Percentiles rank a stretch among this genome's conserved stretches.
These are phyloP conservation scores for Penicillium brasilianum DNA, from an alignment of 2,329 filamentous ascomycete species.

Conservation along the genomic window DNA sequence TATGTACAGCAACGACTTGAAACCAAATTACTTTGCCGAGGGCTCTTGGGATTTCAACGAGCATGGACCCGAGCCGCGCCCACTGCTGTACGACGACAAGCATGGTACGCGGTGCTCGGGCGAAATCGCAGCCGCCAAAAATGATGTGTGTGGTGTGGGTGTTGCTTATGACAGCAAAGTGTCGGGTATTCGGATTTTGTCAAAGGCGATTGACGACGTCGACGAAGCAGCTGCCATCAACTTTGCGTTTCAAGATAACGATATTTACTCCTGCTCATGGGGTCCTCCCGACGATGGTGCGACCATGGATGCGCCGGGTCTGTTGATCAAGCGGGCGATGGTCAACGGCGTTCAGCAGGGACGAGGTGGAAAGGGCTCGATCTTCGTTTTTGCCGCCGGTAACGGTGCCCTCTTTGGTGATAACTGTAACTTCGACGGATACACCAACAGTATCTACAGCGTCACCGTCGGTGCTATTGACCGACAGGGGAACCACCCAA, in stretches of 20 bases:
- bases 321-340: constrained; percentile 88
- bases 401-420: constrained; percentile 87
- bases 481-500: constrained; percentile 82
- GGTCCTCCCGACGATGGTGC: constrained; percentile 90
- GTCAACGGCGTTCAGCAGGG: constrained; percentile 90
- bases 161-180: constrained; percentile 92
- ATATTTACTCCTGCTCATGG: constrained; percentile 99
- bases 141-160: constrained; percentile 92
- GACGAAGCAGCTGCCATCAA: constrained; percentile 94
- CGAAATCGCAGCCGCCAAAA: constrained; percentile 89
- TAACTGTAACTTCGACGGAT: constrained; percentile 99
- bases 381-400: constrained; percentile 96
- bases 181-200: constrained; percentile 89
- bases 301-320: constrained; percentile 91
- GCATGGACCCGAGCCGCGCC: constrained; percentile 74
- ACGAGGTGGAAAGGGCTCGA: constrained; percentile 79
- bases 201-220: constrained; percentile 84
- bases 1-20: constrained; percentile 91
- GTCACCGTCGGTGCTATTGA: constrained; percentile 96
- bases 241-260: constrained; percentile 86
- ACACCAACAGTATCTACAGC: constrained; percentile 99
- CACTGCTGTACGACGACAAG: constrained; percentile 79
- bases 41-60: constrained; percentile 99
- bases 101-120: constrained; percentile 95
- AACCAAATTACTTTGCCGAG: constrained; percentile 88